Base-by-base conservation (phyloP, 2,329 filamentous ascomycete species). In the Cercospora janseana region DNA sequence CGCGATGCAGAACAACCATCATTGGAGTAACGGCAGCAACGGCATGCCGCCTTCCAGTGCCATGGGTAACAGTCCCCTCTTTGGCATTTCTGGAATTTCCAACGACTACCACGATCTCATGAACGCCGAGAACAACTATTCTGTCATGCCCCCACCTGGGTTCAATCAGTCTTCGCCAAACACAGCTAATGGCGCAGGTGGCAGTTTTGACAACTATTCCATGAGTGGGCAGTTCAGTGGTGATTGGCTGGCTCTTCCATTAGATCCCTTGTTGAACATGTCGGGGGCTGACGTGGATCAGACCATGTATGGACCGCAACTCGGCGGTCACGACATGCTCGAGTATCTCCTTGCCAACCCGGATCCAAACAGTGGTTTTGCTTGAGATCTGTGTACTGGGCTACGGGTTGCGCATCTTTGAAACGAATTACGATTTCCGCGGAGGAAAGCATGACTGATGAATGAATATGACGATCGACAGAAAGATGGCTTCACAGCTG, bases 201-300 rank as follows among this genome's bases (percentile, higher is more conserved):
- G 56, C n/a, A 49, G 46, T 32, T 57, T 55, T 26, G 57, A 60
- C 21, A 40, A 51, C 9, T 52, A 59, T 31, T 50, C 58, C 20
- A 50, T 58, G 16, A 58, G 57, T 44, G 57, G 57, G n/a, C 54
- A 58, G 48, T 57, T 55, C 26, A 64, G 67, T 49, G 75, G 77
- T 31, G 80, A 83, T 63, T 84, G 81, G 81, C 72, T 83, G 43
- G 77, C 80, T 0, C 63, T 83, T n/a, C 79, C 80, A 1, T 70
- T 84, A 3, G 79, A 83, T 63, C 78, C 79, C 34, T 74, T 83
- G 52, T 74, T 82, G 46, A 75, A 76, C 55, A 76, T 79, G 60
- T 76, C 77, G 55, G 77, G 77, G 60, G 75, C 78, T 1, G 79
- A 81, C 46, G 79, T 82, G 16, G 80, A 76, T 15, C 70, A 74